These are phyloP conservation scores for Liriodendron chinense DNA, from an alignment of 164 flowering plant species.

Conservation along the genomic window DNA sequence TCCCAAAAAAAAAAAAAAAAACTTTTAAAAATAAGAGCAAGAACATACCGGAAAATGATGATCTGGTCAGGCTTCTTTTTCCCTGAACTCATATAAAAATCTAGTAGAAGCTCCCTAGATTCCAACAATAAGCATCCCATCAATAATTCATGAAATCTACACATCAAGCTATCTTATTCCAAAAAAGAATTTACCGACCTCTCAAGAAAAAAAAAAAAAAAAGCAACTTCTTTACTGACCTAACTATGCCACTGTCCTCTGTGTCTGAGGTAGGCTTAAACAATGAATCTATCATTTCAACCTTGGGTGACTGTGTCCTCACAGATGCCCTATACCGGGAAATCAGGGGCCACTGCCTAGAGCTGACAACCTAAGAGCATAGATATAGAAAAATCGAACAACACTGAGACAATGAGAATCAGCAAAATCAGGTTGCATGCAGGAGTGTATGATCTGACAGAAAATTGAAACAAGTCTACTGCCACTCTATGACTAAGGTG, in stretches of 20 bases:
- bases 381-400: not conserved
- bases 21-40: not conserved
- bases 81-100: constrained; percentile 68
- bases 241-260: constrained; percentile 64
- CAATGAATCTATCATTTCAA: constrained; percentile 73
- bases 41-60: constrained; percentile 72
- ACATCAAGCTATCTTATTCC: not conserved
- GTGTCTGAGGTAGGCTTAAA: constrained; percentile 47
- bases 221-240: constrained; percentile 25
- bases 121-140: not conserved
- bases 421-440: not conserved
- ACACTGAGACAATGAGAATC: not conserved
- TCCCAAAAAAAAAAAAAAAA: not conserved
- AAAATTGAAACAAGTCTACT: no score
- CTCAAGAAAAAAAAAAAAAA: not conserved
- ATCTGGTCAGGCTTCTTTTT: constrained; percentile 85
- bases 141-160: not conserved
- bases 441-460: no score
- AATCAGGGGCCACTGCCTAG: constrained; percentile 82
- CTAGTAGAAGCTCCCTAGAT: constrained; percentile 72
- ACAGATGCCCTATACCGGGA: constrained; percentile 84
- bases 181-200: not conserved
- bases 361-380: constrained; percentile 70
- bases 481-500: no score
- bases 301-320: constrained; percentile 84